phyloP scores from a whole-genome alignment of 2,329 filamentous ascomycete genomes.

The Albifimbria verrucaria region DNA sequence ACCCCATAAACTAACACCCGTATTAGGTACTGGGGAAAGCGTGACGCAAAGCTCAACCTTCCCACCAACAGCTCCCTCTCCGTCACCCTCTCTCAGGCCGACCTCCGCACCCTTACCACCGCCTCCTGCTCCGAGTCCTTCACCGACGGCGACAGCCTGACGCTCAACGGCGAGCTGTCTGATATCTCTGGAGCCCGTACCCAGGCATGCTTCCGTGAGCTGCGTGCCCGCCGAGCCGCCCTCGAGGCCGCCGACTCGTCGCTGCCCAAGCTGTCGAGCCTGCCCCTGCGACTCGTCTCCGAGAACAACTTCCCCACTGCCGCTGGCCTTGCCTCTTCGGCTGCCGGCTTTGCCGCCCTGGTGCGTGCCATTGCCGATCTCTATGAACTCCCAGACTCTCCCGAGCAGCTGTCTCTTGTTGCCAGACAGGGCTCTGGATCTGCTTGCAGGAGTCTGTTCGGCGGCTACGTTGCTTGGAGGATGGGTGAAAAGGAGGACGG shows the following conservation, averaged over 20 bases:
- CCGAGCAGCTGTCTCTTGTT: slow-evolving; percentile 81
- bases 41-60: slow-evolving; percentile 88
- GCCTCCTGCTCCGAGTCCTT: slow-evolving; percentile 81
- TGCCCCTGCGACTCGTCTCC: slow-evolving; percentile 81
- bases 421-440: slow-evolving; percentile 93
- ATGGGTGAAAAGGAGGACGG: slow-evolving; percentile 75
- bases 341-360: slow-evolving; percentile 66
- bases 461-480: slow-evolving; percentile 94
- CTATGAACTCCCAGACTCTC: slow-evolving; percentile 78
- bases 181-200: slow-evolving; percentile 85
- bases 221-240: slow-evolving; percentile 71
- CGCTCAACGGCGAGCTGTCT: slow-evolving; percentile 78
- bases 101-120: slow-evolving; percentile 93
- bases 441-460: slow-evolving; percentile 88
- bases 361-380: slow-evolving; percentile 88
- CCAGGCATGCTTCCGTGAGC: slow-evolving; percentile 88
- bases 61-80: slow-evolving; percentile 97
- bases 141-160: slow-evolving; percentile 64
- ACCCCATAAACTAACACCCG: background rate
- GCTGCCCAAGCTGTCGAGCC: slow-evolving; percentile 75
- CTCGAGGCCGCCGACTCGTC: slow-evolving; percentile 70
- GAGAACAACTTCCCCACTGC: slow-evolving; percentile 99
- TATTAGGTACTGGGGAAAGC: slow-evolving; percentile 84
- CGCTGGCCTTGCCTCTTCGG: slow-evolving; percentile 76
- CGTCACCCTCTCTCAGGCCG: slow-evolving; percentile 90